These are phyloP conservation scores for Trichoderma gamsii DNA, from an alignment of 495 filamentous ascomycete genomes.

Conservation along the genomic window DNA sequence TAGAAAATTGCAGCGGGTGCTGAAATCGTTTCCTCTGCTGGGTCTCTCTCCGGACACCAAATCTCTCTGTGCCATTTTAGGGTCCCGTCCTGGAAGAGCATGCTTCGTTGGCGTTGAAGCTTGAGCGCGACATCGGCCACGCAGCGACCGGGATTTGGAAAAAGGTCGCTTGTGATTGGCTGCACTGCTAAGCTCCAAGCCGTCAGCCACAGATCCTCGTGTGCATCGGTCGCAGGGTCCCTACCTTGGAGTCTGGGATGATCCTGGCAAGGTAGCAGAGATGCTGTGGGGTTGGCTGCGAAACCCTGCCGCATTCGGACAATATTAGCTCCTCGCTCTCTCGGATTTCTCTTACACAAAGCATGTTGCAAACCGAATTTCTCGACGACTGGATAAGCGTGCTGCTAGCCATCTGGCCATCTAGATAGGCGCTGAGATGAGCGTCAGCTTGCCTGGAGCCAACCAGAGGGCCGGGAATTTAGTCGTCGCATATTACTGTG, in stretches of 20 bases:
- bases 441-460: slow-evolving; percentile 3
- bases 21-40: neutral
- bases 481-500: neutral
- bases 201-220: slow-evolving; percentile 14
- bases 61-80: neutral
- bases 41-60: neutral
- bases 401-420: slow-evolving; percentile 2
- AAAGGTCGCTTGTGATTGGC: neutral
- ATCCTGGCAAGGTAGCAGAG: slow-evolving; percentile 3
- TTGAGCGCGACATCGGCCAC: slow-evolving; percentile 13
- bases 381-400: slow-evolving; percentile 11
- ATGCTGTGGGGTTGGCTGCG: slow-evolving; percentile 3
- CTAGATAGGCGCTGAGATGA: slow-evolving; percentile 12
- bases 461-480: slow-evolving; percentile 12
- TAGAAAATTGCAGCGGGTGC: neutral
- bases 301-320: slow-evolving; percentile 8
- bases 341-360: slow-evolving; percentile 13
- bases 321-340: neutral
- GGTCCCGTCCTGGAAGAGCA: slow-evolving; percentile 8
- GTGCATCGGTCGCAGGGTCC: slow-evolving; percentile 9
- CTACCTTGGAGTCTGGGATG: neutral
- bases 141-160: slow-evolving; percentile 1
- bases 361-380: slow-evolving; percentile 10
- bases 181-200: slow-evolving; percentile 1
- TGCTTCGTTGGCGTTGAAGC: slow-evolving; percentile 3